A percentile compares a stretch with the other conserved stretches of the same genome.
Conservation (phyloP, 352 stramenopile species). For the Blastocystis sp. region DNA sequence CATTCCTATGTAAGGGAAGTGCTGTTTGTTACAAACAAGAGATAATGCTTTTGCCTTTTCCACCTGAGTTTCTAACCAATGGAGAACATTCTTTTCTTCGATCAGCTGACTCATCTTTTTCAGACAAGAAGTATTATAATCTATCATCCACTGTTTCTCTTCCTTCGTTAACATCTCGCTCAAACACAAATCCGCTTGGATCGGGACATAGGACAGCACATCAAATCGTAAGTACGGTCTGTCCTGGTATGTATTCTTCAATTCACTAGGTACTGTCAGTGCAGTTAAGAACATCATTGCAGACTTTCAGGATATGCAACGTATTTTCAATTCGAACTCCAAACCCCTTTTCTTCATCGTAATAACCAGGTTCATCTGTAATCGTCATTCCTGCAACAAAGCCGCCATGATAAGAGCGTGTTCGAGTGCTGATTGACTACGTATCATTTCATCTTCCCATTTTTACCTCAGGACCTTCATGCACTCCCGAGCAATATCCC, state of each 20-base stretch:
- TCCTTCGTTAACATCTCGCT: slow-evolving; percentile 76
- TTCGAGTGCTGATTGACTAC: background rate
- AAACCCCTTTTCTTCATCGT: slow-evolving; percentile 72
- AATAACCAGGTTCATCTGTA: slow-evolving; percentile 96
- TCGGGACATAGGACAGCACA: slow-evolving; percentile 92
- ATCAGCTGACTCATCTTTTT: slow-evolving; percentile 82
- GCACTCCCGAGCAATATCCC: slow-evolving; percentile 88
- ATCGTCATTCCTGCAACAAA: slow-evolving; percentile 88
- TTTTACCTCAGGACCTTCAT: slow-evolving; percentile 77
- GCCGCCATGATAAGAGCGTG: slow-evolving; percentile 3
- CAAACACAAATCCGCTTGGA: slow-evolving; percentile 94
- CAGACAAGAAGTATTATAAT: slow-evolving; percentile 69
- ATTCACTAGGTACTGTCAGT: slow-evolving; percentile 21
- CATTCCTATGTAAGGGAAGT: background rate
- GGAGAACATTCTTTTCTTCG: slow-evolving; percentile 66
- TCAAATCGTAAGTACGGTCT: slow-evolving; percentile 87
- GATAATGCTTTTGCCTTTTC: background rate
- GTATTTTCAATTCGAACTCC: slow-evolving; percentile 98
- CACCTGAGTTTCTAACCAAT: slow-evolving; percentile 68
- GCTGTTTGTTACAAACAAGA: background rate
- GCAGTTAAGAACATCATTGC: slow-evolving; percentile 65
- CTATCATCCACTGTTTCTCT: slow-evolving; percentile 89
- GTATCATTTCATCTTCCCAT: background rate
- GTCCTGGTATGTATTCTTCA: slow-evolving; percentile 66
- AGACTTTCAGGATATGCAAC: slow-evolving; percentile 80